Percentiles rank a stretch among this genome's conserved stretches.
Conservation (phyloP, 2,329 filamentous ascomycete genomes). For the Paraphaeosphaeria sporulosa region DNA sequence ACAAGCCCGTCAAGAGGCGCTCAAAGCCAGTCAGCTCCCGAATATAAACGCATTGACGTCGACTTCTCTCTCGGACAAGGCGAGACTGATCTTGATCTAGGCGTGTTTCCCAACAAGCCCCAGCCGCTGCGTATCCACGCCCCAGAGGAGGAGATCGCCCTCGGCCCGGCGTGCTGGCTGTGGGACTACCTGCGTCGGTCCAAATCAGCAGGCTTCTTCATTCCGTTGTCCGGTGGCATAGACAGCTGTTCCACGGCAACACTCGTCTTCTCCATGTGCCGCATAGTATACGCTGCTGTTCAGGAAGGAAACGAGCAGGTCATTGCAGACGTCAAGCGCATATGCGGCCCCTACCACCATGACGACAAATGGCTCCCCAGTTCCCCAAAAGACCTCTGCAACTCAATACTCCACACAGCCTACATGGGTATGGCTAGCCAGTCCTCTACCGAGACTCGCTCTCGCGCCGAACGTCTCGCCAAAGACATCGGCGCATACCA, state of each 20-base stretch:
- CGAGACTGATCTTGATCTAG: constrained; percentile 54
- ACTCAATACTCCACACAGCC: constrained; percentile 63
- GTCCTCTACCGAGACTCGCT: constrained; percentile 71
- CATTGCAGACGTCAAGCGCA: constrained; percentile 60
- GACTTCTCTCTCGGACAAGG: constrained; percentile 55
- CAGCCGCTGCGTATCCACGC: constrained; percentile 63
- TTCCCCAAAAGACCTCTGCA: constrained; percentile 67
- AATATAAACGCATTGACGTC: constrained; percentile 57
- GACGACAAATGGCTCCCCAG: constrained; percentile 59
- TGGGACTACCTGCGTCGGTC: constrained; percentile 69
- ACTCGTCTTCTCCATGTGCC: constrained; percentile 61
- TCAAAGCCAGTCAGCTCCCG: constrained; percentile 60
- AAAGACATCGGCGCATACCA: constrained; percentile 74
- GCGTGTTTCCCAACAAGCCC: constrained; percentile 54
- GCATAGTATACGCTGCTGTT: constrained; percentile 63
- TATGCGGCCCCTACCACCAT: constrained; percentile 59
- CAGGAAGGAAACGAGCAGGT: constrained; percentile 62
- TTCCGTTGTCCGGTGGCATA: constrained; percentile 67
- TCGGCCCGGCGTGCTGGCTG: constrained; percentile 70
- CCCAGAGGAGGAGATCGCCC: constrained; percentile 69
- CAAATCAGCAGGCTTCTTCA: constrained; percentile 62
- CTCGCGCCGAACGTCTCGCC: constrained; percentile 68
- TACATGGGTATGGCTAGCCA: constrained; percentile 67
- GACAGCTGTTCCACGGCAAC: constrained; percentile 66
- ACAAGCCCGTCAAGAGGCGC: constrained; percentile 63